These are phyloP conservation scores for Colletotrichum tropicale DNA, from an alignment of 2,329 filamentous ascomycete species.

Conservation along the genomic window DNA sequence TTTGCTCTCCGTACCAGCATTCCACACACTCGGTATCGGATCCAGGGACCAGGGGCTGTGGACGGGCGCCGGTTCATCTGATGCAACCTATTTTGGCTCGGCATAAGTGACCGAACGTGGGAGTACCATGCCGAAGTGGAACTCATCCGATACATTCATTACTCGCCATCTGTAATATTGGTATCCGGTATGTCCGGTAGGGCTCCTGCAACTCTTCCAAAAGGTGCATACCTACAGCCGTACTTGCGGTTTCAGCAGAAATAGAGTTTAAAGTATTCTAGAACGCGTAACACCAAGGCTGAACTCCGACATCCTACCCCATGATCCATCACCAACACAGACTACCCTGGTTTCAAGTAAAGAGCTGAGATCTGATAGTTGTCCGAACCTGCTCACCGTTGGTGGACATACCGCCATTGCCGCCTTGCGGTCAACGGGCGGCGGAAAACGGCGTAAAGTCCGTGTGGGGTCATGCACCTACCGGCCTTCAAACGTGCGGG, in stretches of 20 bases:
- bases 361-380: not conserved
- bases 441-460: not conserved
- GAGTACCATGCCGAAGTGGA: not conserved
- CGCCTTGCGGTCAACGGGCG: not conserved
- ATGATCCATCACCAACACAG: not conserved
- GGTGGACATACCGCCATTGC: not conserved
- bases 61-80: not conserved
- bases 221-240: not conserved
- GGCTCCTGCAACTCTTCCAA: not conserved
- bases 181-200: not conserved
- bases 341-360: not conserved
- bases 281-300: not conserved
- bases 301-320: not conserved
- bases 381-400: not conserved
- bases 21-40: not conserved
- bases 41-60: not conserved
- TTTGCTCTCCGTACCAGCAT: not conserved
- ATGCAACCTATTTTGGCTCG: not conserved
- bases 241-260: not conserved
- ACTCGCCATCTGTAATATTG: not conserved
- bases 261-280: not conserved
- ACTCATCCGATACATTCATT: not conserved
- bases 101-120: not conserved
- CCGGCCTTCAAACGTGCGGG: not conserved
- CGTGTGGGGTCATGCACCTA: not conserved